A percentile compares a stretch with the other conserved stretches of the same genome.
Evolutionary conservation across 2,329 filamentous ascomycete genomes (phyloP).

Genomic region (Colletotrichum noveboracense): DNA sequence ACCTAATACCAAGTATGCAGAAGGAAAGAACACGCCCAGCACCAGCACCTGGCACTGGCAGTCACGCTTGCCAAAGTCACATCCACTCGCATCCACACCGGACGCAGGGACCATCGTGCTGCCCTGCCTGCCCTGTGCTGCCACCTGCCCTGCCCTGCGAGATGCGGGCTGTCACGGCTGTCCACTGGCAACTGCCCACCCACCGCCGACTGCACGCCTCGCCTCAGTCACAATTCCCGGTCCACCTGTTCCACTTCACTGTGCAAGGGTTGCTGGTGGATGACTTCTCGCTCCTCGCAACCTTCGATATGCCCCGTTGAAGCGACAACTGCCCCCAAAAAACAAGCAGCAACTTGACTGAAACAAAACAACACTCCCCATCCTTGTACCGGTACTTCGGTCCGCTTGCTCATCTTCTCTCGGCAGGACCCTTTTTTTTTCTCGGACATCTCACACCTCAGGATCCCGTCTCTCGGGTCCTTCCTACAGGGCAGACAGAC

Average conservation of each 20-base stretch:
- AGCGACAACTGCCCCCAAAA: background rate
- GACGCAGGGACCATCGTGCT: constrained; percentile 5
- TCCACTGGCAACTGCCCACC: background rate
- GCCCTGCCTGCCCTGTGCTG: background rate
- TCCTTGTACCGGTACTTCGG: constrained; percentile 4
- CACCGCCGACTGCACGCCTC: background rate
- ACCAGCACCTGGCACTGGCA: background rate
- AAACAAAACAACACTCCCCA: constrained; percentile 5
- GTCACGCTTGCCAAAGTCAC: background rate
- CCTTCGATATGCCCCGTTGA: background rate
- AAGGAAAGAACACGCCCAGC: background rate
- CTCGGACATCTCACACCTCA: background rate
- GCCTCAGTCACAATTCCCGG: background rate
- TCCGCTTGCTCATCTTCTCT: background rate
- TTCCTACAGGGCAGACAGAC: background rate
- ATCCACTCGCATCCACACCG: background rate
- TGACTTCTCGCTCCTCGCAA: background rate
- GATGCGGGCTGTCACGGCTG: background rate
- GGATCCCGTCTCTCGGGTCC: background rate
- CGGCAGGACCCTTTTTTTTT: background rate
- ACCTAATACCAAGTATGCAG: background rate
- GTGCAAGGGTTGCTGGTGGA: background rate
- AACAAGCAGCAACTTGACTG: background rate
- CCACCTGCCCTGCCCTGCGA: background rate
- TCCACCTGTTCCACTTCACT: background rate